These are phyloP conservation scores for Nymphaea colorata DNA, from an alignment of 164 flowering plant species.

Conservation along the genomic window DNA sequence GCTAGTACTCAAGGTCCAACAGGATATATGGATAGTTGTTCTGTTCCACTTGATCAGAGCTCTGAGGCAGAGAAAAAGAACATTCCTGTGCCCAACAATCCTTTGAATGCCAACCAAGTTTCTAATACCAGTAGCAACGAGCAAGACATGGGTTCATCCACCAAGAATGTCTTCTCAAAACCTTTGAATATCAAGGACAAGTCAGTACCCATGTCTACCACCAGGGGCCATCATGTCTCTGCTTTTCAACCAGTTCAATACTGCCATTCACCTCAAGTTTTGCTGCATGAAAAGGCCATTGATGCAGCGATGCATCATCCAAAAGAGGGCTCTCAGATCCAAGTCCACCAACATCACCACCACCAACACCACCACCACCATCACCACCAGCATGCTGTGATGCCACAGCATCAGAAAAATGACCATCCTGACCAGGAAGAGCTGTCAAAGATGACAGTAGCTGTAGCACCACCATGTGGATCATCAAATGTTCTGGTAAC, in stretches of 20 bases:
- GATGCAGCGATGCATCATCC: conserved; percentile 15
- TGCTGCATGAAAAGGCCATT: conserved; percentile 17
- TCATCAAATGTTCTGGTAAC: conserved; percentile 42
- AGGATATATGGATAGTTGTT: conserved; percentile 53
- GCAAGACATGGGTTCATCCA: conserved; percentile 40
- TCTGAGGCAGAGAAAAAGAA: conserved; percentile 39
- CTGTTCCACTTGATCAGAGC: conserved; percentile 34
- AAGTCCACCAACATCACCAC: conserved; percentile 44
- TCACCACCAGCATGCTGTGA: conserved; percentile 31
- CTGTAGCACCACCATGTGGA: conserved; percentile 32
- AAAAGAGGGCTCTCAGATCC: conserved; percentile 28
- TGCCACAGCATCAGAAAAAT: conserved; percentile 26
- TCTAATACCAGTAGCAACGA: conserved; percentile 48
- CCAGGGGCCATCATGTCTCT: conserved; percentile 23
- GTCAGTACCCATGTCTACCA: conserved; percentile 23
- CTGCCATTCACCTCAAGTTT: conserved; percentile 16
- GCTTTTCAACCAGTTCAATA: conserved; percentile 35
- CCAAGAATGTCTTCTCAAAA: conserved; percentile 23
- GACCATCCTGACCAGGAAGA: conserved; percentile 34
- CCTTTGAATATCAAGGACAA: conserved; percentile 28
- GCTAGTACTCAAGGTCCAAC: conserved; percentile 38
- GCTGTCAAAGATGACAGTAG: conserved; percentile 25
- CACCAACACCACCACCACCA: conserved; percentile 51
- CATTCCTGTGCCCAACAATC: conserved; percentile 14
- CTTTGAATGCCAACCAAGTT: conserved; percentile 27